Evolutionary conservation across 129 eudicot species (phyloP), one percentile per base, ranked within the genome.

Genomic region (Centaurea solstitialis): DNA sequence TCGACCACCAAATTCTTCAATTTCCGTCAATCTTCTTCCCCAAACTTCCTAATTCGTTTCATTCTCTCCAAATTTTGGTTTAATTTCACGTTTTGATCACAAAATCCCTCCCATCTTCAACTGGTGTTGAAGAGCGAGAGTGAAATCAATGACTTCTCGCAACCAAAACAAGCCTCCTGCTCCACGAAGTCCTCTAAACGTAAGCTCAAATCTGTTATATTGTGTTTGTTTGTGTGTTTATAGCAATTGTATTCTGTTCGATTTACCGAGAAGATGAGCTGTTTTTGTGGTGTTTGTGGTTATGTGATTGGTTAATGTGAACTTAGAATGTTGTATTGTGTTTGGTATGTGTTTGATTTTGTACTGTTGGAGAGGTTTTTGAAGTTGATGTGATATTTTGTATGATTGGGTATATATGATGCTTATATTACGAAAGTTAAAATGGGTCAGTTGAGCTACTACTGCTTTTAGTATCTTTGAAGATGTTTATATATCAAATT

Each of bases 81-180:
- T 67, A 68, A 45, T 68, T 76, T 84, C 72, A 73, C 23, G 64
- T 12, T 47, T 3, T 50, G 68, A 15, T 3, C 45, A 38, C 80
- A 26, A 67, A 80, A 23, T 40, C 69, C 69, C 64, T 79, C 70
- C 30, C 30, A 11, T 79, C 76, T 57, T 39, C 39, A 43, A 68
- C 75, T 72, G 76, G 17, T 21, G 21, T 21, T 45, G 38, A 23
- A 11, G 24, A 4, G 65, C 65, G 5, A 59, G 68, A 65, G 53
- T 4, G 37, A 50, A 65, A 47, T 45, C 79, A 11, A 88, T 91
- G 92, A 50, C 81, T 75, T 82, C 90, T 53, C 92, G 95, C 4
- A 91, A 85, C 53, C 91, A 91, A 74, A 91, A 88, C 70, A 82
- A 80, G 53, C 90, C 92, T 68, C 92, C 92, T 37, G 80, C 33